phyloP scores from a whole-genome alignment of 1,139 yeast species.

The Geotrichum macrosporum region DNA sequence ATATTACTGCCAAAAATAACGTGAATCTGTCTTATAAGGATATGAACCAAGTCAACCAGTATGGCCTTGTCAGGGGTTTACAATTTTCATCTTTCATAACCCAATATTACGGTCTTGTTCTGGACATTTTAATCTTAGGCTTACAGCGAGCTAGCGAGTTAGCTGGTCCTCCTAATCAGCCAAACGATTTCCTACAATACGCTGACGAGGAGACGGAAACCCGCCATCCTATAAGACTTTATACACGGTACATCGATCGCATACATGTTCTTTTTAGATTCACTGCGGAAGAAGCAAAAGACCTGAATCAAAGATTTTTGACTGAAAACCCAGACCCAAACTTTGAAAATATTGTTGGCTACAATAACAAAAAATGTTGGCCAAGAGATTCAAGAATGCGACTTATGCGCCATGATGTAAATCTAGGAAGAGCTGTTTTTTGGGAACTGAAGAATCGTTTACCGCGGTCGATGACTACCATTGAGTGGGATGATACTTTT shows the following conservation, averaged over 20 bases:
- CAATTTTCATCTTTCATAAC: constrained; percentile 86
- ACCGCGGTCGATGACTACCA: constrained; percentile 66
- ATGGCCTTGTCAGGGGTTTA: constrained; percentile 81
- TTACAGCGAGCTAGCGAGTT: constrained; percentile 80
- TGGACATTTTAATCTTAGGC: constrained; percentile 80
- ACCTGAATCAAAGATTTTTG: constrained; percentile 67
- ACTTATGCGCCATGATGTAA: constrained; percentile 84
- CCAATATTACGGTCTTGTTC: constrained; percentile 83
- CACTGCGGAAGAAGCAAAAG: constrained; percentile 66
- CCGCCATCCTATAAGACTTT: constrained; percentile 70
- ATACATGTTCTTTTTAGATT: constrained; percentile 77
- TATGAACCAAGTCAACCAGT: constrained; percentile 88
- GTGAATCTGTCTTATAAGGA: constrained; percentile 81
- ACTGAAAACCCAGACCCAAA: constrained; percentile 90
- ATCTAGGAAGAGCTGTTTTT: constrained; percentile 83
- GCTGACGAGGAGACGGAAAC: constrained; percentile 55
- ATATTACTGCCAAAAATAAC: constrained; percentile 88
- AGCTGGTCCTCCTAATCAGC: constrained; percentile 67
- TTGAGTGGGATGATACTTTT: constrained; percentile 77
- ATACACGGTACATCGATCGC: constrained; percentile 78
- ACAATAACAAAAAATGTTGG: constrained; percentile 90
- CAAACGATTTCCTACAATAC: constrained; percentile 76
- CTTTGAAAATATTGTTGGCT: constrained; percentile 80
- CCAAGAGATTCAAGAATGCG: constrained; percentile 91
- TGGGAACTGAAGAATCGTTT: constrained; percentile 84